Evolutionary conservation across 371 early-diverging fungal genomes (phyloP), one percentile per base, ranked within the genome.

Genomic region (Batkoa obscura): DNA sequence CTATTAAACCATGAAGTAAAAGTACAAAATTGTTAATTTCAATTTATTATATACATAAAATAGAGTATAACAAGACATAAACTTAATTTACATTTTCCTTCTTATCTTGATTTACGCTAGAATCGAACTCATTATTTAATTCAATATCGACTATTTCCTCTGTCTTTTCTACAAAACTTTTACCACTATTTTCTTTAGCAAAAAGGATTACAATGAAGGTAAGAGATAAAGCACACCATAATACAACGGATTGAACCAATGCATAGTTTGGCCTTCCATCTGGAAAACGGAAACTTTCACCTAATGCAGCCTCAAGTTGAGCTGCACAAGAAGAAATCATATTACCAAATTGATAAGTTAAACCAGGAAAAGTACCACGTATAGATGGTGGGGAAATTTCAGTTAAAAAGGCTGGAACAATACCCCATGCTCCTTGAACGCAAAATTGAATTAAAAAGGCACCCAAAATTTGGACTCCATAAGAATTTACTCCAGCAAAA

Each of bases 311-410:
- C 55, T 83, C 76, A 34, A 82, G 80, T 60, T 80, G 81, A 51
- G 76, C 73, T 32, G 75, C 72, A 5, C 79, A 73, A 8, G 83
- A 75, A 43, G 75, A 69, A 43, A 82, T 70, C 58, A 82, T 62
- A 58, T 79, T 84, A 55, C 83, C 83, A 12, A 79, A 64, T 61
- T 84, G 81, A 62, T 80, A 82, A 2, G 78, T 64, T 13, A 82
- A 64, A 34, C 83, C 82, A 2, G 81, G 81, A 59, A 84, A 75
- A 1, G 79, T 66, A 15, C 77, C 78, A 23, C 83, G 73, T 58
- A 82, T 72, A 6, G 71, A 64, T 33, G 74, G 64, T 2, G 84
- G 84, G 15, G 81, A 70, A 12, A 82, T 62, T 55, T 84, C 84
- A 58, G 72, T 74, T 1, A 84, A 64, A 64, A 78, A 77, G n/a